Conservation (phyloP, 768 basidiomycete genomes). For the Boletus sp. region DNA sequence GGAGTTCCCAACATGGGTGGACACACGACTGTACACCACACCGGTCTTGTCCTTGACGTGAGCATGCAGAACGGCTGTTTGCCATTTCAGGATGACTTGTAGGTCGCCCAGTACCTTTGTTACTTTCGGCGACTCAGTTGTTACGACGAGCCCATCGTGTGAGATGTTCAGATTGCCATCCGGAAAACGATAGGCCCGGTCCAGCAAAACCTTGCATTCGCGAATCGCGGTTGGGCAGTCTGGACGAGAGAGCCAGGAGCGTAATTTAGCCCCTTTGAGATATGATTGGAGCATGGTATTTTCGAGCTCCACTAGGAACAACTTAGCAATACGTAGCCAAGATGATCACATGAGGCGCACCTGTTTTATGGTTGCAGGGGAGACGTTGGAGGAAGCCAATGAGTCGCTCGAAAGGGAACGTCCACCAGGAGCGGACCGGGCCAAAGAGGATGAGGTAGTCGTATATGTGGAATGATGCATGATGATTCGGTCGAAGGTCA, state of each 20-base stretch:
- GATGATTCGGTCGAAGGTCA: constrained; percentile 27
- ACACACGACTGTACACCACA: constrained; percentile 1
- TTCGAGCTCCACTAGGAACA: constrained; percentile 6
- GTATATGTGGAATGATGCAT: constrained; percentile 30
- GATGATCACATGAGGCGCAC: constrained; percentile 35
- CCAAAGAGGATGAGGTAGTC: constrained; percentile 37
- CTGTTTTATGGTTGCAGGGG: constrained; percentile 23
- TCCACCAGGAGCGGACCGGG: constrained; percentile 36
- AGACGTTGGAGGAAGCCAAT: constrained; percentile 24
- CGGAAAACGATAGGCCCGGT: constrained; percentile 7
- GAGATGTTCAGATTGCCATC: neutral
- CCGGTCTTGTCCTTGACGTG: constrained; percentile 1
- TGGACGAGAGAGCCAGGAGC: constrained; percentile 16
- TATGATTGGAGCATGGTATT: constrained; percentile 13
- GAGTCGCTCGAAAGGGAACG: constrained; percentile 24
- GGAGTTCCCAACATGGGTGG: constrained; percentile 12
- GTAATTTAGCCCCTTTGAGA: constrained; percentile 13
- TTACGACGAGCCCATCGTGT: neutral
- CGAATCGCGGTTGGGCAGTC: constrained; percentile 15
- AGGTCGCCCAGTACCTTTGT: neutral
- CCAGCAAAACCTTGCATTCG: constrained; percentile 20
- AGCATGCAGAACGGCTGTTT: neutral
- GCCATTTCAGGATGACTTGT: neutral
- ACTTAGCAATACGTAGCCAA: neutral
- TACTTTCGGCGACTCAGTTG: neutral